Evolutionary conservation across 345 rosid species (phyloP).

Genomic region (Dimocarpus longan): DNA sequence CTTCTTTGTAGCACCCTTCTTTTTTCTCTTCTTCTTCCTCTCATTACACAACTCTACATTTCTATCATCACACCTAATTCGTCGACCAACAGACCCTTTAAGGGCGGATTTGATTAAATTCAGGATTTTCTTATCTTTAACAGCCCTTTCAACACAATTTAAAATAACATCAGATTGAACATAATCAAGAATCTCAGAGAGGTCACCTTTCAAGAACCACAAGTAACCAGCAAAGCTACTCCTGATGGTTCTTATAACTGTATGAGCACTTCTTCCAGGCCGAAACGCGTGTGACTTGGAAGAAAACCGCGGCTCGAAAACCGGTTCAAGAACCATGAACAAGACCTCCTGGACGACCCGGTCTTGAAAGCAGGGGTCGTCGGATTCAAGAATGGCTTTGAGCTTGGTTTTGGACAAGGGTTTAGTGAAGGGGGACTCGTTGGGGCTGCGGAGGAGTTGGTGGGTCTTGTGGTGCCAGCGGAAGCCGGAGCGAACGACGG

Average conservation of each 20-base stretch:
- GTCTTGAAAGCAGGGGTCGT: conserved; percentile 82
- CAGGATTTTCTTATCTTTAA: conserved; percentile 71
- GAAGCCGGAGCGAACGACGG: conserved; percentile 61
- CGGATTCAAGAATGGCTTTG: conserved; percentile 43
- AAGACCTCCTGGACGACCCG: conserved; percentile 88
- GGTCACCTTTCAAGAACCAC: conserved; percentile 88
- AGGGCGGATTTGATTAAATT: conserved; percentile 63
- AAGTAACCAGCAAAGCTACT: conserved; percentile 90
- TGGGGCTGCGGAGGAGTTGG: conserved; percentile 70
- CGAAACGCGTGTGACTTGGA: conserved; percentile 74
- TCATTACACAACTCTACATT: conserved; percentile 44
- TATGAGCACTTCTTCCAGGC: conserved; percentile 91
- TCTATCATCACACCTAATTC: conserved; percentile 26
- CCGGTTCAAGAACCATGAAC: conserved; percentile 79
- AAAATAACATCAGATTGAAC: conserved; percentile 56
- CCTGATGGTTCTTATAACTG: conserved; percentile 82
- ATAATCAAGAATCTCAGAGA: conserved; percentile 57
- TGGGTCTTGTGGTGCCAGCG: conserved; percentile 73
- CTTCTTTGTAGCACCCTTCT: conserved; percentile 62
- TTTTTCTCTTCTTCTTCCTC: conserved; percentile 47
- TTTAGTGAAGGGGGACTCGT: conserved; percentile 44
- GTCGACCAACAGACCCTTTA: conserved; percentile 31
- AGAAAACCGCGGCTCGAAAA: conserved; percentile 82
- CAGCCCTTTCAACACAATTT: conserved; percentile 58
- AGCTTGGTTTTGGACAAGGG: conserved; percentile 63